Conservation (phyloP, 2,329 filamentous ascomycete species). For the Aspergillus transmontanensis region DNA sequence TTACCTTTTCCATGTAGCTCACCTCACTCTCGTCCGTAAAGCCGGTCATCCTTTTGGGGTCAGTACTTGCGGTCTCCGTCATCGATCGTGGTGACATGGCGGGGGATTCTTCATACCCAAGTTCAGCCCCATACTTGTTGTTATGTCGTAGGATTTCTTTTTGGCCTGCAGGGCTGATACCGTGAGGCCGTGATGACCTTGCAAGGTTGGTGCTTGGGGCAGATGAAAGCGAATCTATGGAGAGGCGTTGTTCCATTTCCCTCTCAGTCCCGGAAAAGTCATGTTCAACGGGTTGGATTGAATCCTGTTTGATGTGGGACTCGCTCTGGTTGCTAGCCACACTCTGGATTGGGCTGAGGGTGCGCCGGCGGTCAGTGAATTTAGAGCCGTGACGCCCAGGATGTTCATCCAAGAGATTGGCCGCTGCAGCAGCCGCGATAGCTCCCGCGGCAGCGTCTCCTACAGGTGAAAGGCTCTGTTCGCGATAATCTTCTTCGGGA, state of each 20-base stretch:
- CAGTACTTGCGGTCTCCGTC: conserved; percentile 49
- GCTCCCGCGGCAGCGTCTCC: conserved; percentile 38
- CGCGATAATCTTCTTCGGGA: conserved; percentile 49
- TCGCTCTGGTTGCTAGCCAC: conserved; percentile 82
- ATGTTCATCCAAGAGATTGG: conserved; percentile 38
- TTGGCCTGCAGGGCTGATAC: conserved; percentile 54
- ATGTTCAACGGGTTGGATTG: conserved; percentile 55
- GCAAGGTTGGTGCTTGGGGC: conserved; percentile 61
- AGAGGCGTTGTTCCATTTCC: conserved; percentile 50
- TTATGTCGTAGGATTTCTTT: conserved; percentile 52
- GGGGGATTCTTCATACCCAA: conserved; percentile 42
- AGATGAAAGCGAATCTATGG: conserved; percentile 61
- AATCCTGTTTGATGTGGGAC: conserved; percentile 63
- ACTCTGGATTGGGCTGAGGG: conserved; percentile 86
- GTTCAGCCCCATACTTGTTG: conserved; percentile 34
- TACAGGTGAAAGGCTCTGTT: conserved; percentile 36
- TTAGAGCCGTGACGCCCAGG: conserved; percentile 56
- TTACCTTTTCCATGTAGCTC: conserved; percentile 59
- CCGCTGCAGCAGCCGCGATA: conserved; percentile 44
- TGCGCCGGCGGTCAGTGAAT: conserved; percentile 65
- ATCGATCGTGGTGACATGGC: conserved; percentile 27
- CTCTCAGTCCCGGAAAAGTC: conserved; percentile 65
- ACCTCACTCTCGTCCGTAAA: conserved; percentile 60
- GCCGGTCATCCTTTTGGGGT: conserved; percentile 55
- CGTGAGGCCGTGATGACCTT: conserved; percentile 56